phyloP scores from a whole-genome alignment of 2,329 filamentous ascomycete genomes.

The Coleophoma crateriformis region DNA sequence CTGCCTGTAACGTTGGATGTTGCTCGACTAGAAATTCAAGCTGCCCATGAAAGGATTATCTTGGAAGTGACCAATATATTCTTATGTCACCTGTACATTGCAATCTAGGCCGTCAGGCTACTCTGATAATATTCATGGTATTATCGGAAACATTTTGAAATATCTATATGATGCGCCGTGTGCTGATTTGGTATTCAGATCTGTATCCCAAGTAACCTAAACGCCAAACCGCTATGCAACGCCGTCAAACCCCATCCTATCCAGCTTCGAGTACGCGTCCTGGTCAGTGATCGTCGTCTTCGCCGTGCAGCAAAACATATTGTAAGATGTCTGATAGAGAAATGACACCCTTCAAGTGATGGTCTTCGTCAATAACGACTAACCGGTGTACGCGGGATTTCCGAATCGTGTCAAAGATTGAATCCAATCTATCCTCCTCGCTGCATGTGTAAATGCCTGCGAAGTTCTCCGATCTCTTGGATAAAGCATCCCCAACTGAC shows the following conservation, averaged over 20 bases:
- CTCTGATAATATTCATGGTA: slow-evolving; percentile 12
- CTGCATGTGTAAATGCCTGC: slow-evolving; percentile 96
- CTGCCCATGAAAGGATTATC: too few relatives aligned
- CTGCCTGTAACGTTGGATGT: too few relatives aligned
- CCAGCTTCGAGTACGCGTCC: not conserved
- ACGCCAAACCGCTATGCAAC: slow-evolving; percentile 31
- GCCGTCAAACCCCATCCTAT: slow-evolving; percentile 12
- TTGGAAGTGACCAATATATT: too few relatives aligned
- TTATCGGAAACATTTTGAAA: slow-evolving; percentile 14
- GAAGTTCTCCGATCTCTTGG: slow-evolving; percentile 84
- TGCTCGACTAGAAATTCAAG: too few relatives aligned
- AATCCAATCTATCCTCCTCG: slow-evolving; percentile 84
- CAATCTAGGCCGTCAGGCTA: not conserved
- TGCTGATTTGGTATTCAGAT: slow-evolving; percentile 15
- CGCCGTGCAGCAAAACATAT: slow-evolving; percentile 72
- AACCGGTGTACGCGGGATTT: slow-evolving; percentile 91
- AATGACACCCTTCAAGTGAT: slow-evolving; percentile 79
- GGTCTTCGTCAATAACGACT: slow-evolving; percentile 87
- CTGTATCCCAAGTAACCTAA: slow-evolving; percentile 21
- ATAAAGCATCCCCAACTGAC: slow-evolving; percentile 81
- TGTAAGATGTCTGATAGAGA: slow-evolving; percentile 95
- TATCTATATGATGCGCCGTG: slow-evolving; percentile 19
- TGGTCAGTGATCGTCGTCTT: slow-evolving; percentile 18
- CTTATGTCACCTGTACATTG: too few relatives aligned
- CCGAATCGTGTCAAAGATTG: slow-evolving; percentile 94